These are phyloP conservation scores for Sordariomycetes sp. DNA, from an alignment of 2,329 filamentous ascomycete species.

Conservation along the genomic window DNA sequence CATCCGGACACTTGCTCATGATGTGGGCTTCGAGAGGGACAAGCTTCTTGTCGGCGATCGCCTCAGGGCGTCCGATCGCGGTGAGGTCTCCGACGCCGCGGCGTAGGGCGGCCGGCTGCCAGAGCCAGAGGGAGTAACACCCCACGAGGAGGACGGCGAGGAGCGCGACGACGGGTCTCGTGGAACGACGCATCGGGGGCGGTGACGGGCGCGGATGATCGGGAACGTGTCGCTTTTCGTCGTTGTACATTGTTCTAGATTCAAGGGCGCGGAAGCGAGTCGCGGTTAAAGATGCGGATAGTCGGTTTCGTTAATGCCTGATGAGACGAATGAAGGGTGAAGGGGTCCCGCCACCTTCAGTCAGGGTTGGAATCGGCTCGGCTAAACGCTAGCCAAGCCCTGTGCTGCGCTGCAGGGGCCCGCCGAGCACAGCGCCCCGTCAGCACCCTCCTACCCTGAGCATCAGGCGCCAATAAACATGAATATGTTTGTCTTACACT, in stretches of 20 bases:
- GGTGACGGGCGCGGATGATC: not conserved
- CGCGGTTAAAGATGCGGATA: constrained; percentile 4
- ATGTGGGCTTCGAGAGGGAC: constrained; percentile 89
- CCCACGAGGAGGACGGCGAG: constrained; percentile 14
- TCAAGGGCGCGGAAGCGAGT: constrained; percentile 11
- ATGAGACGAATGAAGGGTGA: not conserved
- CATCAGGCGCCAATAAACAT: no score
- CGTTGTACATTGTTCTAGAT: not conserved
- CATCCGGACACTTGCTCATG: constrained; percentile 96
- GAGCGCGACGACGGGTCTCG: constrained; percentile 8
- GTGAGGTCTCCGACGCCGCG: not conserved
- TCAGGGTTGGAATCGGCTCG: not conserved
- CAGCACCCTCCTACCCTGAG: no score
- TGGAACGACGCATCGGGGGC: not conserved
- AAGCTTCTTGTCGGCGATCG: constrained; percentile 13
- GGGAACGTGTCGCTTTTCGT: not conserved
- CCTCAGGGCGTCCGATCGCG: constrained; percentile 5
- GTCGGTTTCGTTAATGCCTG: constrained; percentile 5
- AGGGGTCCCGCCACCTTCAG: not conserved
- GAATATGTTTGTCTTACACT: no score
- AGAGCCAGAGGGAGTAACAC: constrained; percentile 8
- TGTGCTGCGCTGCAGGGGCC: not conserved
- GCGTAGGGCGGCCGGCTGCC: not conserved
- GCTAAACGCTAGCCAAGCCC: not conserved
- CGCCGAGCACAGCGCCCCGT: no score